phyloP scores from a whole-genome alignment of 345 rosid species.

The Citrus hindsii region DNA sequence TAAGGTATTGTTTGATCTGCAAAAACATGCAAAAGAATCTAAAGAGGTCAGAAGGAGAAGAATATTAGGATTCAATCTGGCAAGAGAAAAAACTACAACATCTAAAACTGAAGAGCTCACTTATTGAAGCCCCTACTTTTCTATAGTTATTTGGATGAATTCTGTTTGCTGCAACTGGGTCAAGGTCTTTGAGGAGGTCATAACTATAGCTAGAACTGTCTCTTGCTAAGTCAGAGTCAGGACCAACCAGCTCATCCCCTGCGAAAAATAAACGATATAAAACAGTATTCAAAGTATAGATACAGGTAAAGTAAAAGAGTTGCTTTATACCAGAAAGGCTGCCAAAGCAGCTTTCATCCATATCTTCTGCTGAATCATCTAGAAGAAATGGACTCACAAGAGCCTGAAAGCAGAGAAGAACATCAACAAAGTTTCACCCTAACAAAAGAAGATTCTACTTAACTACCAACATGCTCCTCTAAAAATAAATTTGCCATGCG shows the following conservation, averaged over 20 bases:
- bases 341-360: conserved; percentile 25
- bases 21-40: conserved; percentile 20
- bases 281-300: neutral
- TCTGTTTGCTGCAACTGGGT: conserved; percentile 89
- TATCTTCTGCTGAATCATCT: conserved; percentile 51
- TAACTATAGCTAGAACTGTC: conserved; percentile 36
- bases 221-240: conserved; percentile 24
- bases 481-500: neutral
- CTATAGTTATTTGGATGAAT: conserved; percentile 86
- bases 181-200: conserved; percentile 66
- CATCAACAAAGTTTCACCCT: neutral
- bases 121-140: conserved; percentile 43
- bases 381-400: conserved; percentile 79
- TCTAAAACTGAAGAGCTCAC: neutral
- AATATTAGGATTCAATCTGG: neutral
- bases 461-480: neutral
- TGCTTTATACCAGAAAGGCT: conserved; percentile 42
- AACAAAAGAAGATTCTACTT: neutral
- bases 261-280: neutral
- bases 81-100: neutral
- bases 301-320: conserved; percentile 5
- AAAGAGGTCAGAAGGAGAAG: conserved; percentile 5
- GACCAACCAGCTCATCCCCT: conserved; percentile 39
- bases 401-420: conserved; percentile 42
- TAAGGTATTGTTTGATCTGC: conserved; percentile 80